These are phyloP conservation scores for Nigrospora sphaerica DNA, from an alignment of 2,329 filamentous ascomycete species.

Conservation along the genomic window DNA sequence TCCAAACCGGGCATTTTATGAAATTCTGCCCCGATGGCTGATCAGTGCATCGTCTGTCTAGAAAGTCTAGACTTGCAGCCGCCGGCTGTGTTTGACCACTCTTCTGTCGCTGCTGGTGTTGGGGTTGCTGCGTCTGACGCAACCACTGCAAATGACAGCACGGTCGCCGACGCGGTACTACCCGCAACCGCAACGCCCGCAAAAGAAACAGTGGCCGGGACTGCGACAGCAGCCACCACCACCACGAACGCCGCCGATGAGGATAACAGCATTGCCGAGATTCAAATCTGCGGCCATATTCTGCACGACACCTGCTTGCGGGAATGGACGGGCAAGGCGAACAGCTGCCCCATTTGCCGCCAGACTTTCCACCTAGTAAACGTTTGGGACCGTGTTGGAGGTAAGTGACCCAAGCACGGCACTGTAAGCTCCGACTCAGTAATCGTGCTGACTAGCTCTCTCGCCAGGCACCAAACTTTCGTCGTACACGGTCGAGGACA, in stretches of 20 bases:
- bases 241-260: slow-evolving; percentile 14
- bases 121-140: not conserved
- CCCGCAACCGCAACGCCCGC: slow-evolving; percentile 7
- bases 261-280: slow-evolving; percentile 45
- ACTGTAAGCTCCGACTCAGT: slow-evolving; percentile 4
- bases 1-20: slow-evolving; percentile 20
- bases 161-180: slow-evolving; percentile 5
- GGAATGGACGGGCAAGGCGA: slow-evolving; percentile 93
- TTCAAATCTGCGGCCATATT: slow-evolving; percentile 78
- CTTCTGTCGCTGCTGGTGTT: not conserved
- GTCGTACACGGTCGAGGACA: slow-evolving; percentile 65
- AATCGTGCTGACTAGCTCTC: slow-evolving; percentile 2
- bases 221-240: slow-evolving; percentile 11
- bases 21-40: slow-evolving; percentile 38
- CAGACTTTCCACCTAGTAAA: slow-evolving; percentile 86
- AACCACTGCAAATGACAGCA: slow-evolving; percentile 6
- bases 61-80: slow-evolving; percentile 42
- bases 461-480: slow-evolving; percentile 47
- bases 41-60: slow-evolving; percentile 66
- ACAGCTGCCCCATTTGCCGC: slow-evolving; percentile 96
- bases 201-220: slow-evolving; percentile 13
- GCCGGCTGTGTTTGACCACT: not conserved
- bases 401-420: slow-evolving; percentile 44
- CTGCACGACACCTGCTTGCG: slow-evolving; percentile 89
- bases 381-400: slow-evolving; percentile 71